phyloP scores from a whole-genome alignment of 192 early-diverging fungal species.

The Nowakowskiella sp. region DNA sequence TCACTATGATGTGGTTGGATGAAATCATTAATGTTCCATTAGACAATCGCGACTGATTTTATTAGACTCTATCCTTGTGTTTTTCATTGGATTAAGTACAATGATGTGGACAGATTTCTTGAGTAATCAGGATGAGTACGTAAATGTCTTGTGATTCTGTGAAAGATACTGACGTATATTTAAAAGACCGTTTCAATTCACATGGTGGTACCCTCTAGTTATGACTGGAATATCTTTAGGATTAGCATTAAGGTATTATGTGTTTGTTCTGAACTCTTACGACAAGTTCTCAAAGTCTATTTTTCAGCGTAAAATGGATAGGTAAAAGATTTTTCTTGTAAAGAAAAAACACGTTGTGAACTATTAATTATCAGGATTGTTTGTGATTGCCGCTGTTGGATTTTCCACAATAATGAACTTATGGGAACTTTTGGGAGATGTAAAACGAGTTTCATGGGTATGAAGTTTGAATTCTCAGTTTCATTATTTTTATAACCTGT shows the following conservation, averaged over 20 bases:
- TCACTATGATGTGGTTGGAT: not conserved
- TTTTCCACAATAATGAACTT: conserved; percentile 36
- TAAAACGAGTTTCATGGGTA: conserved; percentile 16
- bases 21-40: not conserved
- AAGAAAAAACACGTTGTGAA: not conserved
- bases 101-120: conserved; percentile 44
- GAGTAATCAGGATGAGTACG: conserved; percentile 26
- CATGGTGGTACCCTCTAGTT: conserved; percentile 42
- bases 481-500: conserved; percentile 11
- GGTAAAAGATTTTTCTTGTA: conserved; percentile 18
- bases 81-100: conserved; percentile 40
- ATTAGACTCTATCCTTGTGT: conserved; percentile 43
- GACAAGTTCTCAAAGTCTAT: not conserved
- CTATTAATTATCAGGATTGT: conserved; percentile 31
- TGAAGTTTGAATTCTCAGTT: not conserved
- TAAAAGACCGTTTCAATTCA: conserved; percentile 32
- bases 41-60: conserved; percentile 45
- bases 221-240: conserved; percentile 37
- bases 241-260: conserved; percentile 26
- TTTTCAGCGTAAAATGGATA: conserved; percentile 45
- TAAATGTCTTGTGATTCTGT: not conserved
- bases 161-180: not conserved
- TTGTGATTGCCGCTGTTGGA: conserved; percentile 43
- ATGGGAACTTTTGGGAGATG: conserved; percentile 40
- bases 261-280: too few relatives aligned